Evolutionary conservation across 495 filamentous ascomycete genomes (phyloP), one percentile per base, ranked within the genome.

Genomic region (Penicillium robsamsonii): DNA sequence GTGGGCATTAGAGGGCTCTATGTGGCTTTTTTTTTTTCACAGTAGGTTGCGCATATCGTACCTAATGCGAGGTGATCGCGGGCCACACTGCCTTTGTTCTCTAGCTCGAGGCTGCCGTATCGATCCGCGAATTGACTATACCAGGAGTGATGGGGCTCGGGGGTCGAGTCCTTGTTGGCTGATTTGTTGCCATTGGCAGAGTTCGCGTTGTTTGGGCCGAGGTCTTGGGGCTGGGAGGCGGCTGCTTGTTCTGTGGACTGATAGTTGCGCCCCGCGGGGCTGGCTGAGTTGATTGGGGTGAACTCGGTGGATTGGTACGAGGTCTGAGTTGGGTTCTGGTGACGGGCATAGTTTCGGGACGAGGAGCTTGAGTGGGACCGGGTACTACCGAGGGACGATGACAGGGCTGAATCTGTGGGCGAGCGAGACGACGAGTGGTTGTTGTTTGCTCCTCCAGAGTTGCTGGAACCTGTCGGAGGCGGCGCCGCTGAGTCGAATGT

Each of bases 1-100:
- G 15, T 42, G n/a, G 0, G 7, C 17, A 15, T 47, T 8, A 47
- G 45, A 18, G 56, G 61, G 53, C 18, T 43, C n/a, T 51, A 44
- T 30, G n/a, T n/a, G 0, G 5, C 11, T 13, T 0, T 25, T 46
- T 47, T 12, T 27, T 2, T 22, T 22, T 22, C 8, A 35, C 31
- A n/a, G 24, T 33, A 7, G 29, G 37, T 1, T 37, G 20, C 43
- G 17, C 25, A 15, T 55, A 35, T 70, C 81, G 60, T 80, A 97
- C 93, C 93, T 57, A 98, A 73, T 27, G 94, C 94, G 49, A 98
- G 76, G 75, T 98, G 94, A 70, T 98, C 94, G 59, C 94, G 81
- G 42, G 94, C 94, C 20, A 96, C 92, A 70, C 89, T 93, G 15
- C 93, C 95, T 69, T 97, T 97, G 63, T 97, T 98, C 67, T 98